Conservation (phyloP, 176 grass and related monocot genomes). For the Hyparrhenia diplandra region DNA sequence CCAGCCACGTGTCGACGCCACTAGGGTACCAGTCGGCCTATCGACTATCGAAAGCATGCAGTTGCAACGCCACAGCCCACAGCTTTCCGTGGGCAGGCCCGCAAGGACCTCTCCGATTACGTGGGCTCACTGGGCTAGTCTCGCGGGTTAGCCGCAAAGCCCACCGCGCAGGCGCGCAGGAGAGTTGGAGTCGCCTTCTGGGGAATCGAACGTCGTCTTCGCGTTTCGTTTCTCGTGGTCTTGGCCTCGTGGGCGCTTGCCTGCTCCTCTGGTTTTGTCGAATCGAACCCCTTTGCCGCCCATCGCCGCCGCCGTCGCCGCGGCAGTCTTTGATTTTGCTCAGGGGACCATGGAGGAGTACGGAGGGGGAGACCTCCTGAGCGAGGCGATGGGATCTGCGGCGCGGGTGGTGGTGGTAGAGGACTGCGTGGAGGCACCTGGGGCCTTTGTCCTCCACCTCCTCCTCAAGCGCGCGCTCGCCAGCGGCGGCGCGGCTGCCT, state of each 20-base stretch:
- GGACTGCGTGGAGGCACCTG: slow-evolving; percentile 67
- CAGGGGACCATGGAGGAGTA: slow-evolving; percentile 27
- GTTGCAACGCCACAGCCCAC: no score
- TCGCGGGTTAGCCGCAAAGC: background rate
- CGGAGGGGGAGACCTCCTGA: slow-evolving; percentile 34
- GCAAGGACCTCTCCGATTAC: background rate
- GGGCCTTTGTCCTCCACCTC: slow-evolving; percentile 62
- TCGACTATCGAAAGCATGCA: no score
- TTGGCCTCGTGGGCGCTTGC: no score
- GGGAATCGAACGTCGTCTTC: no score
- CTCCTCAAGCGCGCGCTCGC: slow-evolving; percentile 49
- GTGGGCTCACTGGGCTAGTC: background rate
- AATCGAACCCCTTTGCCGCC: background rate
- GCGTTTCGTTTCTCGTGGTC: no score
- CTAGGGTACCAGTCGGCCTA: no score
- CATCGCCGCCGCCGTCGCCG: background rate
- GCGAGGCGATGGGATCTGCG: slow-evolving; percentile 49
- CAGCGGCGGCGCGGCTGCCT: background rate
- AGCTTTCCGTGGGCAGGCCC: no score
- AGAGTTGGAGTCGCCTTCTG: no score
- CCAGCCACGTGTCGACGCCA: no score
- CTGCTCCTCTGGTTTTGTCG: background rate
- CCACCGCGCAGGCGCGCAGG: no score
- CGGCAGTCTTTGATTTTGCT: background rate
- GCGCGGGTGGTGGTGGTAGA: slow-evolving; percentile 53